Conservation (phyloP, 257 asterid species). For the Solanum bukasovii region DNA sequence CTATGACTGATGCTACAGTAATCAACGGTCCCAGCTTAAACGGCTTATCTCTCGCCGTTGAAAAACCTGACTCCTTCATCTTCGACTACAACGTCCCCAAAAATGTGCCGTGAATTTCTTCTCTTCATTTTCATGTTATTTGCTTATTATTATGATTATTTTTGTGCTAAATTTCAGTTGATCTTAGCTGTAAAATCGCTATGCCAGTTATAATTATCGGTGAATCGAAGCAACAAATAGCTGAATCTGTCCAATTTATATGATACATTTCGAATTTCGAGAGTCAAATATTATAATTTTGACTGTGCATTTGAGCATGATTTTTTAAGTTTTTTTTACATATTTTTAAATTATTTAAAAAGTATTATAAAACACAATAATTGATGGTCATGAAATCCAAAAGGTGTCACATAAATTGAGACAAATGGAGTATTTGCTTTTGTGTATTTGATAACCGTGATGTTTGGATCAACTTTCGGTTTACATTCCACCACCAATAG, state of each 20-base stretch:
- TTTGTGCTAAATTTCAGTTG: neutral
- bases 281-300: neutral
- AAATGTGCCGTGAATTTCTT: constrained; percentile 21
- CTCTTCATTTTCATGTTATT: neutral
- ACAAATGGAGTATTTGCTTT: neutral
- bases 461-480: neutral
- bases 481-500: neutral
- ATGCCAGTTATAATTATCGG: neutral
- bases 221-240: neutral
- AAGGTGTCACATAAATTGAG: too few relatives aligned
- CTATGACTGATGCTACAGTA: constrained; percentile 77
- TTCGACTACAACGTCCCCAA: constrained; percentile 80
- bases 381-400: accelerated
- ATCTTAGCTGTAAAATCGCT: neutral
- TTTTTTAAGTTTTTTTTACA: too few relatives aligned
- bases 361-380: too few relatives aligned
- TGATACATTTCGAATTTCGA: accelerated
- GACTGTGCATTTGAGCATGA: neutral
- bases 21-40: constrained; percentile 62
- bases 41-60: constrained; percentile 66
- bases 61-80: constrained; percentile 79
- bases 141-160: neutral
- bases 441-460: neutral
- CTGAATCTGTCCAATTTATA: neutral
- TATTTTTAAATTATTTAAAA: too few relatives aligned